Evolutionary conservation across 257 asterid genomes (phyloP), one percentile per base, ranked within the genome.

Genomic region (Primulina eburnea): DNA sequence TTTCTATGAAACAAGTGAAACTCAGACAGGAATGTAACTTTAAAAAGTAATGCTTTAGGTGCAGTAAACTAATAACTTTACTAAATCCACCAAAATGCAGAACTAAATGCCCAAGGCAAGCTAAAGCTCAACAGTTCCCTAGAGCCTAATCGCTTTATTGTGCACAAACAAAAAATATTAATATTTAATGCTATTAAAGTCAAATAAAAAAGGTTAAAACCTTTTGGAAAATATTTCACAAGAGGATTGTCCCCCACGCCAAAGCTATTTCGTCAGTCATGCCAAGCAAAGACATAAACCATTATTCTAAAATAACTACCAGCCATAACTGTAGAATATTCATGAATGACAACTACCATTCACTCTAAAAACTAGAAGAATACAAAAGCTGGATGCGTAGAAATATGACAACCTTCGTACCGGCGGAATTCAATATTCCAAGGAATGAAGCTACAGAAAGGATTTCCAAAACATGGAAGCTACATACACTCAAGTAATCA

Each of bases 1-100:
- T 24, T 68, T 18, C 12, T 14, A 32, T 35, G 57, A 34, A 55
- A 53, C 58, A 40, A 37, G 28, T 57, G 68, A 56, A 71, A 30
- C 57, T 34, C 12, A 43, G 52, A 4, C 26, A 2, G 33, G 47
- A 43, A 24, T 12, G 33, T 9, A 26, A 33, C 29, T 21, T 10
- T 6, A 63, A 20, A 28, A 62, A 62, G n/a, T 56, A 47, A 47
- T 61, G 68, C 56, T 43, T 35, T 55, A 2, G 5, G 24, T 11
- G 24, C 29, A 9, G 34, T 33, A 52, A 40, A 9, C 16, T 7
- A 67, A 55, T 52, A 33, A 9, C 20, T 50, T 30, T 8, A 67
- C 16, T 30, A 52, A 32, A 67, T 38, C 43, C 38, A 60, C 8
- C 56, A 8, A 43, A 55, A 21, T 47, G 68, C 12, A 62, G 5